These are phyloP conservation scores for Phyllostachys edulis DNA, from an alignment of 176 grass and related monocot species.

Conservation along the genomic window DNA sequence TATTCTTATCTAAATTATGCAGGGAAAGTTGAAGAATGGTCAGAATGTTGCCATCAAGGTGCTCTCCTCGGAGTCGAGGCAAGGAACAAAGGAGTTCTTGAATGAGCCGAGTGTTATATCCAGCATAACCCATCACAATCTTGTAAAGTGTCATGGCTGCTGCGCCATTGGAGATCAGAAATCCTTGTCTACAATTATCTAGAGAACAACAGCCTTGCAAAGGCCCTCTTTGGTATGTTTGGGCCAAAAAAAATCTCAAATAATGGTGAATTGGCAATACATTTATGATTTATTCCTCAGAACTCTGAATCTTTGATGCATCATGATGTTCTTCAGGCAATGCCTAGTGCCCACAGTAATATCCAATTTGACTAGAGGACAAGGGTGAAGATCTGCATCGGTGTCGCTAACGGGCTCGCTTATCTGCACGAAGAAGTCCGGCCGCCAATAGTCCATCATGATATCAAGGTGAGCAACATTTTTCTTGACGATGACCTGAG, in stretches of 20 bases:
- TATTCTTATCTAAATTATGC: slow-evolving; percentile 22
- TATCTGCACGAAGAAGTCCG: slow-evolving; percentile 77
- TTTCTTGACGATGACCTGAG: slow-evolving; percentile 73
- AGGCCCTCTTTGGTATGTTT: slow-evolving; percentile 71
- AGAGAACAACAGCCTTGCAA: slow-evolving; percentile 86
- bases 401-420: slow-evolving; percentile 58
- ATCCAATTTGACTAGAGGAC: slow-evolving; percentile 68
- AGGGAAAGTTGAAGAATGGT: slow-evolving; percentile 75
- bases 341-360: slow-evolving; percentile 36
- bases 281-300: background rate
- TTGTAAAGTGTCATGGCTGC: slow-evolving; percentile 72
- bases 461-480: slow-evolving; percentile 89
- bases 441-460: slow-evolving; percentile 72
- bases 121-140: slow-evolving; percentile 68
- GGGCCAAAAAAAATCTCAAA: background rate
- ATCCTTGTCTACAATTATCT: slow-evolving; percentile 85
- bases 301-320: slow-evolving; percentile 23
- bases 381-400: slow-evolving; percentile 63
- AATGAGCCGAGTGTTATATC: slow-evolving; percentile 73
- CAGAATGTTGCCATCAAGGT: slow-evolving; percentile 86
- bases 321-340: slow-evolving; percentile 50
- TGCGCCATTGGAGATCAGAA: slow-evolving; percentile 62
- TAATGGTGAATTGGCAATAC: background rate
- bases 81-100: slow-evolving; percentile 73
- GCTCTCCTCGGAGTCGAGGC: slow-evolving; percentile 73